Percentiles rank a stretch among this genome's conserved stretches.
phyloP scores from a whole-genome alignment of 148 eudicot genomes.

The Spergularia marina region DNA sequence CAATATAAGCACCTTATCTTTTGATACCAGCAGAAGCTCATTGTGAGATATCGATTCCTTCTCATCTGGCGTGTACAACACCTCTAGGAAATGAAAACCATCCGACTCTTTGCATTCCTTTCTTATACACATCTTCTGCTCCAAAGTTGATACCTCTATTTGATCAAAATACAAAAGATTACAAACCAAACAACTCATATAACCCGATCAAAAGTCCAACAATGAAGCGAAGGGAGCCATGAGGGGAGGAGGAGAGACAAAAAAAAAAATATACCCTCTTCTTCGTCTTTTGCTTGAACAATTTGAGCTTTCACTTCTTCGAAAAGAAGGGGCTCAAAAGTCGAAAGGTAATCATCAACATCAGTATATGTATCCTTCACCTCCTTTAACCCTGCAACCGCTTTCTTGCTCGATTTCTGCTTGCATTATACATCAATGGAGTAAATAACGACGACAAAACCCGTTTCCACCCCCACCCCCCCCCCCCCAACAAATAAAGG shows the following conservation, averaged over 20 bases:
- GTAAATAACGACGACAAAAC: too few species aligned
- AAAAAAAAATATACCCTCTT: slow-evolving; percentile 45
- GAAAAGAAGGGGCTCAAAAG: slow-evolving; percentile 83
- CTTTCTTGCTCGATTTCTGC: slow-evolving; percentile 39
- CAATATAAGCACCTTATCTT: slow-evolving; percentile 45
- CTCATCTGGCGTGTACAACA: slow-evolving; percentile 27
- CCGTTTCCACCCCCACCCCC: too few species aligned
- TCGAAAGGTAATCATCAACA: slow-evolving; percentile 70
- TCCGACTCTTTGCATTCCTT: slow-evolving; percentile 57
- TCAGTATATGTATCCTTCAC: slow-evolving; percentile 70
- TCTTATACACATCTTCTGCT: slow-evolving; percentile 35
- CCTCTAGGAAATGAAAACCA: slow-evolving; percentile 55
- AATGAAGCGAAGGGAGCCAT: neutral
- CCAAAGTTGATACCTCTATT: slow-evolving; percentile 28
- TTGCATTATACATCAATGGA: neutral
- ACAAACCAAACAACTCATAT: neutral
- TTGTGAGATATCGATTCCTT: slow-evolving; percentile 51
- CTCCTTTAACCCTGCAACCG: slow-evolving; percentile 39
- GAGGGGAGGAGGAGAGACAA: neutral
- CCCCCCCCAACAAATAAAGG: too few species aligned
- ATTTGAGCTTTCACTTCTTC: slow-evolving; percentile 95
- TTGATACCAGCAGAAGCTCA: slow-evolving; percentile 71
- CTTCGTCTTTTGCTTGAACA: slow-evolving; percentile 51
- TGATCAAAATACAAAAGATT: neutral
- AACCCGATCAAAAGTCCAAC: neutral